Conservation (phyloP, 345 rosid species). For the Pugionium dolabratum region DNA sequence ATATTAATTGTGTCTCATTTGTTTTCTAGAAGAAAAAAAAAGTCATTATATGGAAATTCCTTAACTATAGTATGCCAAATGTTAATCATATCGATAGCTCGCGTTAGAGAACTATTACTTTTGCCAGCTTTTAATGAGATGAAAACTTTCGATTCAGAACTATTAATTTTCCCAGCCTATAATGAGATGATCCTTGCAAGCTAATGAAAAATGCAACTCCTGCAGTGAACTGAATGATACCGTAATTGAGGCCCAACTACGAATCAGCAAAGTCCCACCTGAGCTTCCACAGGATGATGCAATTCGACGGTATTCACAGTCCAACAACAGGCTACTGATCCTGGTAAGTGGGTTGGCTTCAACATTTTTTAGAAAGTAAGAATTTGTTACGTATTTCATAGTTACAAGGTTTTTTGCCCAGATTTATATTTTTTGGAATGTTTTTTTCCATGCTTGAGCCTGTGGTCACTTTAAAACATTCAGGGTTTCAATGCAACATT, state of each 20-base stretch:
- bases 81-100: no score
- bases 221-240: conserved; percentile 95
- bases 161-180: not conserved
- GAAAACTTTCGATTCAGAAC: no score
- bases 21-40: not conserved
- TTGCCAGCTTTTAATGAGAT: no score
- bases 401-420: not conserved
- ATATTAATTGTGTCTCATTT: not conserved
- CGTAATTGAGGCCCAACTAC: conserved; percentile 93
- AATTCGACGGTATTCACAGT: conserved; percentile 59
- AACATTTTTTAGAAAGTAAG: conserved; percentile 2
- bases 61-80: no score
- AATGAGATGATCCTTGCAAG: conserved; percentile 10
- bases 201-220: conserved; percentile 27
- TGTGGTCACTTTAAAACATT: conserved; percentile 18
- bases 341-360: conserved; percentile 67
- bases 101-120: no score
- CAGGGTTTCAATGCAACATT: conserved; percentile 98
- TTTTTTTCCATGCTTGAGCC: not conserved
- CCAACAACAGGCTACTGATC: conserved; percentile 83
- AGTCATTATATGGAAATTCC: no score
- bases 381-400: not conserved
- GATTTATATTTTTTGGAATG: not conserved
- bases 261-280: conserved; percentile 94
- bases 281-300: conserved; percentile 73